Conservation (phyloP, 2,329 filamentous ascomycete species). For the Hypoxylon sp. region DNA sequence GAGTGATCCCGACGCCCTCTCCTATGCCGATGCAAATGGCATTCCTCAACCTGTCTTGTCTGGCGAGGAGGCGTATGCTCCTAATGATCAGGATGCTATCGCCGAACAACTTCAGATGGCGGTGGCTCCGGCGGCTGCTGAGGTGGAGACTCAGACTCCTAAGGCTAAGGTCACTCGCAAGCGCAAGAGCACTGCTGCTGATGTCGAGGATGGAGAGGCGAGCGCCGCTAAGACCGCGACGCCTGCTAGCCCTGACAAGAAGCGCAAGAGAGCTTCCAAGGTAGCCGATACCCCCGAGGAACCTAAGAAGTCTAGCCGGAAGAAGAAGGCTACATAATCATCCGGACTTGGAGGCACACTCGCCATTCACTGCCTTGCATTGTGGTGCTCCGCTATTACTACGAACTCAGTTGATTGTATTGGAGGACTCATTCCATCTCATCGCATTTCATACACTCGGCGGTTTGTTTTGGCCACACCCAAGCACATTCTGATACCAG, state of each 20-base stretch:
- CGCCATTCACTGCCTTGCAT: background rate
- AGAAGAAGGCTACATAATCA: slow-evolving; percentile 65
- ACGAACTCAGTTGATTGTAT: background rate
- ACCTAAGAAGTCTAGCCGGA: slow-evolving; percentile 72
- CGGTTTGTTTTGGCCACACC: background rate
- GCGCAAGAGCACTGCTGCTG: slow-evolving; percentile 68
- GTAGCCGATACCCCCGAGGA: slow-evolving; percentile 68
- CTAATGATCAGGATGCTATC: slow-evolving; percentile 70
- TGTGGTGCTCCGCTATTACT: background rate
- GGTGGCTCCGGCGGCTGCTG: slow-evolving; percentile 50
- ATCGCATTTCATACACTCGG: background rate
- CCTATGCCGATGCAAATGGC: slow-evolving; percentile 71
- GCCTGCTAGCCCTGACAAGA: slow-evolving; percentile 72
- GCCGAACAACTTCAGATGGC: slow-evolving; percentile 70
- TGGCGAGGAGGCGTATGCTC: slow-evolving; percentile 59
- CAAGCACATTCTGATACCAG: background rate
- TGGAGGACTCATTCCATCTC: background rate
- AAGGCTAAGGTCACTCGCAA: slow-evolving; percentile 69
- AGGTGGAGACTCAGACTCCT: slow-evolving; percentile 68
- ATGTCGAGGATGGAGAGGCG: slow-evolving; percentile 61
- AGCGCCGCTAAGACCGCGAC: slow-evolving; percentile 57
- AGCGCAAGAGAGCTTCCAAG: slow-evolving; percentile 73
- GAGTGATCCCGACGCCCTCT: slow-evolving; percentile 71
- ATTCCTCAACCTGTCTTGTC: slow-evolving; percentile 68
- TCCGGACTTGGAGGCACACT: background rate